Percentiles rank a stretch among this genome's conserved stretches.
These are phyloP conservation scores for Sporothrix pallida DNA, from an alignment of 2,329 filamentous ascomycete genomes.

Conservation along the genomic window DNA sequence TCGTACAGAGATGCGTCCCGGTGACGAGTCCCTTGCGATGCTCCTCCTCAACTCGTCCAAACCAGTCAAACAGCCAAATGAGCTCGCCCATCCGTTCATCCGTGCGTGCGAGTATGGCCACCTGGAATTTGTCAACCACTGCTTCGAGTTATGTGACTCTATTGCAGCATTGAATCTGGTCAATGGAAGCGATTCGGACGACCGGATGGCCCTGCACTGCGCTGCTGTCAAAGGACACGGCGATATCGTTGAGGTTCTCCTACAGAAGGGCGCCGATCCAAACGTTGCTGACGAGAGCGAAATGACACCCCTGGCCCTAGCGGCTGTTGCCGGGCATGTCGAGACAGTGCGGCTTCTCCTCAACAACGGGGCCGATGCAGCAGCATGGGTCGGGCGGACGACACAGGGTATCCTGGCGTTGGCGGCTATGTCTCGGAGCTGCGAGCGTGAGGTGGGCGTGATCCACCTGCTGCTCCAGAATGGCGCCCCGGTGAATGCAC, in stretches of 20 bases:
- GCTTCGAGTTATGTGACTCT: too few species aligned
- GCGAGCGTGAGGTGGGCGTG: conserved; percentile 1
- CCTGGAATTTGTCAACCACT: neutral
- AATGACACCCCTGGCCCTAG: neutral
- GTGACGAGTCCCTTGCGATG: conserved; percentile 12
- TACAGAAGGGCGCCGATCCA: neutral
- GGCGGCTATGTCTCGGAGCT: neutral
- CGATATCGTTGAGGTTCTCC: conserved; percentile 4
- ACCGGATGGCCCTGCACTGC: neutral
- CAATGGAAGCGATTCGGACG: neutral
- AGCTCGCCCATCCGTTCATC: conserved; percentile 10
- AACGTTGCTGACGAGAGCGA: neutral
- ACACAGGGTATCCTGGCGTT: neutral
- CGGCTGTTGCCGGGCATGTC: neutral
- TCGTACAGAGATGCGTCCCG: neutral
- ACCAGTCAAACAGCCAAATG: neutral
- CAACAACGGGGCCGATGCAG: neutral
- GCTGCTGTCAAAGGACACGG: neutral
- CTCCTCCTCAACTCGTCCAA: neutral
- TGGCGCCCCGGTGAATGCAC: neutral
- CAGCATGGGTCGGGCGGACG: neutral
- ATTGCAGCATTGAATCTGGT: neutral
- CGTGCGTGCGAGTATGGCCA: neutral
- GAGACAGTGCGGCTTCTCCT: conserved; percentile 12
- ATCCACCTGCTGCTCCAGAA: neutral